Percentiles rank a stretch among this genome's conserved stretches.
These are phyloP conservation scores for Didymosphaeria variabile DNA, from an alignment of 2,329 filamentous ascomycete genomes.

Conservation along the genomic window DNA sequence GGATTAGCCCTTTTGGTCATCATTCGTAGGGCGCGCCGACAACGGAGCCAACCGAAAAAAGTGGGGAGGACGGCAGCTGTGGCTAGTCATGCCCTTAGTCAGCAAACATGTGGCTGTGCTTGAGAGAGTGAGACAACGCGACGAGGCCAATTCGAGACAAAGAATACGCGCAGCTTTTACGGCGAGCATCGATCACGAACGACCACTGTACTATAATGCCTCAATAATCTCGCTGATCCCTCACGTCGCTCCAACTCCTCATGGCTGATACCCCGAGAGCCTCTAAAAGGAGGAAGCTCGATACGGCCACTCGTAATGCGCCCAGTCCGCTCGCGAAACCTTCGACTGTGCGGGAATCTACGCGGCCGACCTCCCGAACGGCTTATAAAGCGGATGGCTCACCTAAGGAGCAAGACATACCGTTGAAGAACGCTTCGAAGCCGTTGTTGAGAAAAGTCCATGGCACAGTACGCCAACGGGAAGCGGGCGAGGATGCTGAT, in stretches of 20 bases:
- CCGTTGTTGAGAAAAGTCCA: constrained; percentile 14
- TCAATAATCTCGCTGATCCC: neutral
- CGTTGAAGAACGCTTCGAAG: constrained; percentile 21
- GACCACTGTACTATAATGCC: neutral
- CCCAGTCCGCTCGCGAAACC: constrained; percentile 32
- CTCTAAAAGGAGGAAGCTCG: constrained; percentile 49
- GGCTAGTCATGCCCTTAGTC: neutral
- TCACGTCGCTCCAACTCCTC: neutral
- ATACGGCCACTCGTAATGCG: constrained; percentile 34
- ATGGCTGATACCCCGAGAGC: constrained; percentile 49
- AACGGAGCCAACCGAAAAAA: constrained; percentile 6
- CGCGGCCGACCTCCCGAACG: constrained; percentile 30
- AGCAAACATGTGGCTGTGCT: constrained; percentile 15
- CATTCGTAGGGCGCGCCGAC: constrained; percentile 30
- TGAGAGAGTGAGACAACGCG: constrained; percentile 9
- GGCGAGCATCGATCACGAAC: neutral
- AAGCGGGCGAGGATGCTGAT: constrained; percentile 35
- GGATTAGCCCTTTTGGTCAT: constrained; percentile 6
- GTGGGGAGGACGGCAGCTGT: constrained; percentile 20
- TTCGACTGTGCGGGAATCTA: constrained; percentile 33
- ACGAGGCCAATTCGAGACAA: constrained; percentile 2
- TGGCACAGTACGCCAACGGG: constrained; percentile 14
- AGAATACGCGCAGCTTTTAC: constrained; percentile 2
- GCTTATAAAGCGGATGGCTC: constrained; percentile 24
- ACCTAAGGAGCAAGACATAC: constrained; percentile 18